Conservation (phyloP, 163 green algal species). For the Scenedesmus sp. region DNA sequence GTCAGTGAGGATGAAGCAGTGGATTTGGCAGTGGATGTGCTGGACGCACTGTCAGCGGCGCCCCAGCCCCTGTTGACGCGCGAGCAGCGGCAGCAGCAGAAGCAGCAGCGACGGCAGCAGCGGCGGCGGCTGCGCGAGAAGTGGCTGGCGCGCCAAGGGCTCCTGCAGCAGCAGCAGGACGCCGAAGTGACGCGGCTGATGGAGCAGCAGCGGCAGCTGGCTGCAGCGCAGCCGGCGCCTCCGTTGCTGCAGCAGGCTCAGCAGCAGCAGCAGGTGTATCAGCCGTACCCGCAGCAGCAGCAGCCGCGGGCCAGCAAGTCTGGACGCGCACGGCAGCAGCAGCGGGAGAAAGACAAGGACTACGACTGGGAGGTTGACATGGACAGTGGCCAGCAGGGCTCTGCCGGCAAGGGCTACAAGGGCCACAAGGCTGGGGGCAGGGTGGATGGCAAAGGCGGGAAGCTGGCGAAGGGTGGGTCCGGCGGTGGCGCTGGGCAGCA, state of each 20-base stretch:
- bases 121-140: not conserved
- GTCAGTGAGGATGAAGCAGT: constrained; percentile 9
- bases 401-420: not conserved
- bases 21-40: not conserved
- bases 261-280: constrained; percentile 3
- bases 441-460: not conserved
- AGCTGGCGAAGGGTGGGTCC: not conserved
- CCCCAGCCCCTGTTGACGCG: not conserved
- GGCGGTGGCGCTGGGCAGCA: not conserved
- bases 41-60: not conserved
- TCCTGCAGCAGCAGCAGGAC: not conserved
- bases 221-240: not conserved
- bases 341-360: constrained; percentile 10
- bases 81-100: constrained; percentile 4
- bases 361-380: constrained; percentile 2
- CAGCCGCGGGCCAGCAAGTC: not conserved
- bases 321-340: constrained; percentile 13
- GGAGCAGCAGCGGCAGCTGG: not conserved
- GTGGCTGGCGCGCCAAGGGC: not conserved
- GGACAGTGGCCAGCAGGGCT: not conserved
- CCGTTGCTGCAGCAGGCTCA: not conserved
- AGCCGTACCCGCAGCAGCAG: not conserved
- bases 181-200: not conserved
- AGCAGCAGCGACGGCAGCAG: constrained; percentile 27
- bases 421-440: not conserved